Conservation (phyloP, 768 basidiomycete species). For the Lactarius psammicola region DNA sequence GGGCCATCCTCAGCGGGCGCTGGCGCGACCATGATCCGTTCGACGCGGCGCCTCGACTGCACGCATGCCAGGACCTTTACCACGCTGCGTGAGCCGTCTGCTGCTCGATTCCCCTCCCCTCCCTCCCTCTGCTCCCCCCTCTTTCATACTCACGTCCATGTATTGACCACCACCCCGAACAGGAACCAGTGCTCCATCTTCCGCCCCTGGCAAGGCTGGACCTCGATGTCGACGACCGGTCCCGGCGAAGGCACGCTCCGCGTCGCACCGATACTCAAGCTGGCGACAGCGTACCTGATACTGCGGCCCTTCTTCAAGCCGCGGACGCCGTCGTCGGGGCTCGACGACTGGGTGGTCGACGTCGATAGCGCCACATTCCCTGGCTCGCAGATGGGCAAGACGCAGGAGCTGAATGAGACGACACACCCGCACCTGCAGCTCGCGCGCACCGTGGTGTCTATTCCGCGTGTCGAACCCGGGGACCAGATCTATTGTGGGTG, state of each 20-base stretch:
- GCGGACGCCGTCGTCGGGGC: conserved; percentile 35
- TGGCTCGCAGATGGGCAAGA: conserved; percentile 29
- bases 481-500: conserved; percentile 67
- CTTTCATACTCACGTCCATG: neutral
- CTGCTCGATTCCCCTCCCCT: too few species aligned
- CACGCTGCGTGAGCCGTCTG: conserved; percentile 22
- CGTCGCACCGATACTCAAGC: conserved; percentile 63
- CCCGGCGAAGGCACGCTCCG: conserved; percentile 67
- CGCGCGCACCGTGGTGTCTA: conserved; percentile 62
- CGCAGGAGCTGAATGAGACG: conserved; percentile 49
- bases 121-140: neutral
- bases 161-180: neutral
- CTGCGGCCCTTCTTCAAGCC: conserved; percentile 75
- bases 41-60: conserved; percentile 55
- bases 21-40: conserved; percentile 70
- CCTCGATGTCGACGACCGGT: conserved; percentile 42
- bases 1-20: conserved; percentile 56
- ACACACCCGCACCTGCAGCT: conserved; percentile 69
- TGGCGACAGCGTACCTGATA: conserved; percentile 71
- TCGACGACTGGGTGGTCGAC: conserved; percentile 38
- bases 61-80: conserved; percentile 43
- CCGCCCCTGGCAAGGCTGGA: conserved; percentile 73
- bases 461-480: conserved; percentile 70
- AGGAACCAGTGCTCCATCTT: conserved; percentile 33
- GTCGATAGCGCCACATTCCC: conserved; percentile 33